Percentiles rank a stretch among this genome's conserved stretches.
Conservation (phyloP, 768 basidiomycete species). For the Boletellus ananas region DNA sequence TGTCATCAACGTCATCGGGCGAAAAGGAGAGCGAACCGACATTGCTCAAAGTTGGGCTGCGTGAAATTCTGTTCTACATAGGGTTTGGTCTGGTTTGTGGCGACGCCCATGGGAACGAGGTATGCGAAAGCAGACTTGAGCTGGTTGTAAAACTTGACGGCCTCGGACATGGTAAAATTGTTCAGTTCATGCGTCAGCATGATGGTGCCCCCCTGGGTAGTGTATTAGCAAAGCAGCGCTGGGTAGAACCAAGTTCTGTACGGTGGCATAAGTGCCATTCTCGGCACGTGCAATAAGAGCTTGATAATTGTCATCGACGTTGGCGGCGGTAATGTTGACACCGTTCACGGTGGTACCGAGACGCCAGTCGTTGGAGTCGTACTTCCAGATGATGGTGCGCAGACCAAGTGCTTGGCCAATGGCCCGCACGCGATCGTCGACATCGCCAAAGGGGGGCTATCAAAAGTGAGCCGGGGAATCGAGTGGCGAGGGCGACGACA, state of each 20-base stretch:
- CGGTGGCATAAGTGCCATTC: slow-evolving; percentile 39
- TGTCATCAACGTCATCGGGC: background rate
- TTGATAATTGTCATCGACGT: slow-evolving; percentile 53
- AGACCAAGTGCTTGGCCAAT: slow-evolving; percentile 67
- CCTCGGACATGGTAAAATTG: slow-evolving; percentile 59
- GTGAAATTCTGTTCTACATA: slow-evolving; percentile 47
- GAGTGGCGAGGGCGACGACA: background rate
- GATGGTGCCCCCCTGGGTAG: slow-evolving; percentile 43
- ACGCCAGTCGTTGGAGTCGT: slow-evolving; percentile 73
- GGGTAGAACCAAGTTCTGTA: slow-evolving; percentile 15
- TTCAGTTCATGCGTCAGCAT: slow-evolving; percentile 58
- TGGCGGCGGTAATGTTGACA: slow-evolving; percentile 39
- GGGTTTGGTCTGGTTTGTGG: slow-evolving; percentile 47
- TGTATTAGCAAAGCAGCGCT: background rate
- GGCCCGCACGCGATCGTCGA: slow-evolving; percentile 73
- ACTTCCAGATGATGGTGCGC: slow-evolving; percentile 70
- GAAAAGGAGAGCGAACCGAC: slow-evolving; percentile 26
- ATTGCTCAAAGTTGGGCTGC: slow-evolving; percentile 43
- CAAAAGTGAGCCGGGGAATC: background rate
- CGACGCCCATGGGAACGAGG: slow-evolving; percentile 52
- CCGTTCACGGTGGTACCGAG: slow-evolving; percentile 34
- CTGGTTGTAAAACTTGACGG: slow-evolving; percentile 46
- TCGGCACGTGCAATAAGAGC: slow-evolving; percentile 45
- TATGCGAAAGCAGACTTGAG: slow-evolving; percentile 44
- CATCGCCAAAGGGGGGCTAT: slow-evolving; percentile 62